phyloP scores from a whole-genome alignment of 345 rosid genomes.

The Brassica nigra region DNA sequence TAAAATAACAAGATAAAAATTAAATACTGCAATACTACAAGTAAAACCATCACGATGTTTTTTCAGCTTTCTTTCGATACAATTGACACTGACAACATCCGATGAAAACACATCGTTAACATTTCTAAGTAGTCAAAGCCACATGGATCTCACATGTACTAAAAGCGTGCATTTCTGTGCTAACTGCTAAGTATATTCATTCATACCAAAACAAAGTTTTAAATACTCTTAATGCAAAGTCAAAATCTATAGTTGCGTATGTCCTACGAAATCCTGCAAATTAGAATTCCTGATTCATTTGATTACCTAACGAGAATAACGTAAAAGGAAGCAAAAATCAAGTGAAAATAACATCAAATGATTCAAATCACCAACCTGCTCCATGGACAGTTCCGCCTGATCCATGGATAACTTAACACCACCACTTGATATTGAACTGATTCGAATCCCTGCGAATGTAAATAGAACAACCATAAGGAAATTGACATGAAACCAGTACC shows the following conservation, averaged over 20 bases:
- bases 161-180: too few species aligned
- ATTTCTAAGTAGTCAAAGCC: conserved; percentile 12
- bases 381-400: conserved; percentile 71
- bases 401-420: conserved; percentile 56
- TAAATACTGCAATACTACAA: neutral
- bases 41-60: neutral
- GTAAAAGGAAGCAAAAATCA: neutral
- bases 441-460: conserved; percentile 37
- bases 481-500: neutral
- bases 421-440: conserved; percentile 34
- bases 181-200: too few species aligned
- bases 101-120: neutral
- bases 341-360: neutral
- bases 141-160: neutral
- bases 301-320: neutral
- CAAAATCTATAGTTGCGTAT: neutral
- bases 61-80: neutral
- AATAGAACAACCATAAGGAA: neutral
- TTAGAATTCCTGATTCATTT: too few species aligned
- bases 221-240: neutral
- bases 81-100: neutral
- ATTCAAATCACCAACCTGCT: conserved; percentile 57
- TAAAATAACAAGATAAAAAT: neutral
- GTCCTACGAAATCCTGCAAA: too few species aligned
- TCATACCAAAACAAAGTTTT: neutral